Evolutionary conservation across 352 stramenopile genomes (phyloP), one percentile per base, ranked within the genome.

Genomic region (Phytophthora rubi): DNA sequence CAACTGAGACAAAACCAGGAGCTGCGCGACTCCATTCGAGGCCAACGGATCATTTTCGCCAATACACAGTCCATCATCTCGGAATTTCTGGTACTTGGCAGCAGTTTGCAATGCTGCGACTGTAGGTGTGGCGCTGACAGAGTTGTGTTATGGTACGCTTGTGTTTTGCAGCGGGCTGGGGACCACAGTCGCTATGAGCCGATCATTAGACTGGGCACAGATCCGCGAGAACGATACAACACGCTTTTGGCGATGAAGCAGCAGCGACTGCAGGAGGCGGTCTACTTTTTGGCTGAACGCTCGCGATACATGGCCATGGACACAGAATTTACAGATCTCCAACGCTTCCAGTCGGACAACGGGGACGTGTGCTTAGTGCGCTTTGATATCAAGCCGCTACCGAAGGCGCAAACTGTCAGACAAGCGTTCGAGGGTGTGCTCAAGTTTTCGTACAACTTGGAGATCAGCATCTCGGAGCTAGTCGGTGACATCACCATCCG

Each of bases 341-440:
- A 85, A 57, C 72, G 77, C 12, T 80, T 83, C 42, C 74, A 83
- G 57, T 72, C 58, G 30, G 67, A 62, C 21, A 73, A 80, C 35
- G 69, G 69, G 39, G 78, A 82, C 53, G 70, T 76, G 30, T 77
- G 60, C 62, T 52, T 76, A 39, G 49, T 65, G 23, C 74, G 74
- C 10, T 89, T 86, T 52, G 81, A 86, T 59, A 73, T 86, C 18
- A 85, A 78, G 16, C 79, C 81, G 10, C 71, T 89, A 30, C 64
- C 58, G 4, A 71, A 68, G 1, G 44, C 73, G 16, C 59, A 59
- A 18, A 76, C 26, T 26, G 76, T 83, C 5, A 70, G 68, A 9
- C 73, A 81, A 48, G 73, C 80, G 9, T 84, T 83, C 52, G 76
- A 86, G 21, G 70, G 66, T n/a, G 70, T 83, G 18, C 68, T 79